Percentiles rank a stretch among this genome's conserved stretches.
These are phyloP conservation scores for Cantharellus anzutake DNA, from an alignment of 768 basidiomycete genomes.

Conservation along the genomic window DNA sequence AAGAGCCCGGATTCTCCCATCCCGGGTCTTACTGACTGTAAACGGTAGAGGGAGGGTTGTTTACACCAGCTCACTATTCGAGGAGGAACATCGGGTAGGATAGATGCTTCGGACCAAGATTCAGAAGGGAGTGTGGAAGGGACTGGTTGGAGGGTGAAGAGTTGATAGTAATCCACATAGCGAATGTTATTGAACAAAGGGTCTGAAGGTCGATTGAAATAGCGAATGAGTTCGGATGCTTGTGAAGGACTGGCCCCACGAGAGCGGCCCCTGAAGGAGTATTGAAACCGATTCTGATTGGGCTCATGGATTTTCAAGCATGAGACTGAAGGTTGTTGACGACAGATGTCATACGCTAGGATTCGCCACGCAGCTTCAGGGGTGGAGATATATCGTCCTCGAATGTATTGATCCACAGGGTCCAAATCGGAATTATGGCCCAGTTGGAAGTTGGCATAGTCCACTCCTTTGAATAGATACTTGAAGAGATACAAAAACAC, in stretches of 20 bases:
- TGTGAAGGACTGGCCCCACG: background rate
- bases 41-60: no score
- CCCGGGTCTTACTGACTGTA: no score
- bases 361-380: slow-evolving; percentile 8
- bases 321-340: background rate
- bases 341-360: slow-evolving; percentile 1
- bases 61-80: no score
- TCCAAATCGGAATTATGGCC: slow-evolving; percentile 1
- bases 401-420: slow-evolving; percentile 5
- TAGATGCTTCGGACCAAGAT: background rate
- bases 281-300: background rate
- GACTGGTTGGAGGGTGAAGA: background rate
- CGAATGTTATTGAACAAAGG: background rate
- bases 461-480: slow-evolving; percentile 10
- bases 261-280: no score
- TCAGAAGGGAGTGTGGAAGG: background rate
- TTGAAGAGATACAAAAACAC: slow-evolving; percentile 9
- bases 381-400: slow-evolving; percentile 5
- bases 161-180: background rate
- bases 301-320: slow-evolving; percentile 2
- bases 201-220: background rate
- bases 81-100: no score
- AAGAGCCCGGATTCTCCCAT: slow-evolving; percentile 19
- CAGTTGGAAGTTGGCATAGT: background rate
- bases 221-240: background rate